Base-by-base conservation (phyloP, 306 rosid genomes). In the Fragaria vesca region DNA sequence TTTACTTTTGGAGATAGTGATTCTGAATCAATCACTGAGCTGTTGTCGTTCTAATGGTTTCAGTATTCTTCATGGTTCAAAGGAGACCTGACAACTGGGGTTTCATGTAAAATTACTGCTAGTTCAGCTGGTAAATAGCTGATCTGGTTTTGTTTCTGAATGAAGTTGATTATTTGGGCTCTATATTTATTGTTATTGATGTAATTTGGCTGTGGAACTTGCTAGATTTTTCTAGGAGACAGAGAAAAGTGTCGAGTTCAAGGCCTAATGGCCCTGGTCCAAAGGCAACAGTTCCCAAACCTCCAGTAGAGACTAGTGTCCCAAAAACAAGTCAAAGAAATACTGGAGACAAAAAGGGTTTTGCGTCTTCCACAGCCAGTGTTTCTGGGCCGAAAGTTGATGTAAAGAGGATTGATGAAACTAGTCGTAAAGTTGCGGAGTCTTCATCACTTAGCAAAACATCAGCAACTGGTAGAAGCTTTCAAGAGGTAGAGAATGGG, bases 151-250 rank as follows among this genome's bases (percentile, higher is more conserved):
- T 67, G 3, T 54, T 57, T 51, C 69, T 48, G 62, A 54, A 74
- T 57, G 73, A 26, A 58, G 80, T 78, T 51, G 42, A 66, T 63
- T 38, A 3, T 20, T 46, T 68, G 40, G n/a, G 26, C 78, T 24
- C 28, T 43, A 45, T 8, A 24, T 48, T 38, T 40, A 52, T 75
- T 60, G 12, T 81, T 24, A 32, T 69, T 80, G 17, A 45, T 16
- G 69, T 61, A 17, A 30, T 68, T 30, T 74, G 69, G 51, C 47
- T 71, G 60, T 75, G 69, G 66, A 12, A 51, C 60, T 76, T 66
- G 76, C 47, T 72, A 93, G 98, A 93, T 76, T 93, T 81, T 84
- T 83, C 97, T 36, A 79, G 88, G 84, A 87, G 88, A 80, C 87
- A n/a, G 58, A 87, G 82, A 83, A 91, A 85, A 82, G 74, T 77